A percentile compares a stretch with the other conserved stretches of the same genome.
Evolutionary conservation across 768 basidiomycete genomes (phyloP).

Genomic region (Termitomyces sp.): DNA sequence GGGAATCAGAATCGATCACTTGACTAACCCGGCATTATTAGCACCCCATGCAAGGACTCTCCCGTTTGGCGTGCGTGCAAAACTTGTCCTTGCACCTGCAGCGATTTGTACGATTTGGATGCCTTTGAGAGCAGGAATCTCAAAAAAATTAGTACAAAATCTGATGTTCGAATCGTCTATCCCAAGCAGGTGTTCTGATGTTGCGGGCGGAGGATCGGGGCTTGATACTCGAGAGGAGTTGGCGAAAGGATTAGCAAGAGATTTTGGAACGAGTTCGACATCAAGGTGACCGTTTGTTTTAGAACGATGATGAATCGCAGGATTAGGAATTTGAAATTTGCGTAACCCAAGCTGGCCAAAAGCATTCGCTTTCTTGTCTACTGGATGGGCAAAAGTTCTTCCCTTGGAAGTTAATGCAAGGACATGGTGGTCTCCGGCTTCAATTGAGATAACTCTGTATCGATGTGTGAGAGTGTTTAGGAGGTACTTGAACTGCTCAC

Average conservation of each 20-base stretch:
- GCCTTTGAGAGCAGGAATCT: conserved; percentile 68
- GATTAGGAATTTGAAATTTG: conserved; percentile 47
- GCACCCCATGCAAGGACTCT: conserved; percentile 87
- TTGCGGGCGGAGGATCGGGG: conserved; percentile 19
- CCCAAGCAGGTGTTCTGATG: conserved; percentile 26
- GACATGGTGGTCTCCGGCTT: conserved; percentile 67
- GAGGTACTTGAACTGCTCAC: conserved; percentile 30
- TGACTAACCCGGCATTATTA: conserved; percentile 72
- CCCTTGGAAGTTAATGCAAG: conserved; percentile 71
- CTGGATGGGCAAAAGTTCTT: conserved; percentile 74
- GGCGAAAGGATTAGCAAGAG: conserved; percentile 44
- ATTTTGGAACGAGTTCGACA: conserved; percentile 55
- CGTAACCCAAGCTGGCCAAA: conserved; percentile 83
- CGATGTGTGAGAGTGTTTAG: not conserved
- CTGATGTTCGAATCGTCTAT: conserved; percentile 41
- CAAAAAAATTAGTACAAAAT: conserved; percentile 68
- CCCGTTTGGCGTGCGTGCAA: conserved; percentile 61
- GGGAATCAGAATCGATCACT: not conserved
- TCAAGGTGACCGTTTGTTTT: conserved; percentile 29
- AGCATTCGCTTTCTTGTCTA: conserved; percentile 69
- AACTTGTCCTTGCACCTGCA: conserved; percentile 69
- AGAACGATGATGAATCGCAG: conserved; percentile 19
- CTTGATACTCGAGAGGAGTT: conserved; percentile 40
- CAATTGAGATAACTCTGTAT: conserved; percentile 64
- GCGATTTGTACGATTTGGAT: conserved; percentile 64